These are phyloP conservation scores for Cordyceps cicadae DNA, from an alignment of 2,329 filamentous ascomycete species.

Conservation along the genomic window DNA sequence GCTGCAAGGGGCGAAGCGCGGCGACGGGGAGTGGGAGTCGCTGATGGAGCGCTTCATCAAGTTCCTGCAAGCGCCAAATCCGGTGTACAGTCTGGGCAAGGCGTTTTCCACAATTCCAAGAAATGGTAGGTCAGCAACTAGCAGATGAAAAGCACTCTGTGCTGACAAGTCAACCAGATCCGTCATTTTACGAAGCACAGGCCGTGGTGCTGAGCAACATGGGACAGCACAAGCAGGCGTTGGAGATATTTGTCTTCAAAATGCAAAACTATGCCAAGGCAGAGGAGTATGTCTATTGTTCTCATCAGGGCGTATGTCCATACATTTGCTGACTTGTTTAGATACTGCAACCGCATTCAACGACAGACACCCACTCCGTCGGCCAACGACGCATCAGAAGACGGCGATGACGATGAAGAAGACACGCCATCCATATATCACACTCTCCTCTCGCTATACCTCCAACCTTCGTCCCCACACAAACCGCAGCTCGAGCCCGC, in stretches of 20 bases:
- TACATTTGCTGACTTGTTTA: constrained; percentile 24
- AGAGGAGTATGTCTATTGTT: constrained; percentile 61
- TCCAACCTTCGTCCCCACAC: constrained; percentile 69
- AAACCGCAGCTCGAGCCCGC: constrained; percentile 68
- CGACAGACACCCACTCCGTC: constrained; percentile 41
- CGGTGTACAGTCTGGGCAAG: constrained; percentile 67
- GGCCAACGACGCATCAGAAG: constrained; percentile 22
- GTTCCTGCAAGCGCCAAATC: constrained; percentile 67
- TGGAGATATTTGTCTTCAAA: constrained; percentile 98
- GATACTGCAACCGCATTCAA: constrained; percentile 85
- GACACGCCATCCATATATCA: constrained; percentile 77
- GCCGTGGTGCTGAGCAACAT: constrained; percentile 91
- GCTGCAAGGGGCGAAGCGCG: constrained; percentile 33
- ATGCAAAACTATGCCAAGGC: constrained; percentile 80
- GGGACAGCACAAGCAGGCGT: constrained; percentile 87
- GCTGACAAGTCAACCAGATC: constrained; percentile 43
- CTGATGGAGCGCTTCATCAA: constrained; percentile 60
- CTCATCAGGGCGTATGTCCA: not conserved
- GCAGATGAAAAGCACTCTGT: not conserved
- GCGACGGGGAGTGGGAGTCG: constrained; percentile 44
- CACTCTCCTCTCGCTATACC: constrained; percentile 79
- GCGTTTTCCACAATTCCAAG: constrained; percentile 71
- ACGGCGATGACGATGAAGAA: constrained; percentile 35
- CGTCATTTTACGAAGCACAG: constrained; percentile 78
- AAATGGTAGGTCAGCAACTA: constrained; percentile 51